A percentile compares a stretch with the other conserved stretches of the same genome.
Conservation (phyloP, 2,329 filamentous ascomycete species). For the Lasiodiplodia gonubiensis region DNA sequence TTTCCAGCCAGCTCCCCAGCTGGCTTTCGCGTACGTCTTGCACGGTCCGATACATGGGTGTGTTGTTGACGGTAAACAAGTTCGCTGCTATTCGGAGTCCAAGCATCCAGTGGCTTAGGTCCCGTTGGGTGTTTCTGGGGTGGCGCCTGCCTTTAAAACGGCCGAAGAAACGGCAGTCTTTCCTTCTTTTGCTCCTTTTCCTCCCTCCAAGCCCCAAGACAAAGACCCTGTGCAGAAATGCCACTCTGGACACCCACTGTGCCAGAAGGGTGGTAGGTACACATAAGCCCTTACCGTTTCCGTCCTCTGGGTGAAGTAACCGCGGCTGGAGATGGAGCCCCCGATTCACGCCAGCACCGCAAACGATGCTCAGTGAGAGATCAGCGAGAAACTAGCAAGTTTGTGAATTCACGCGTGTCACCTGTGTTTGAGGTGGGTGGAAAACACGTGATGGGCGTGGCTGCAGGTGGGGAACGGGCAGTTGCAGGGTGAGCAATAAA, state of each 20-base stretch:
- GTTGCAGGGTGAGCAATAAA: conserved; percentile 5
- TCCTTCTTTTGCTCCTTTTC: neutral
- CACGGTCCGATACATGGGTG: too few species aligned
- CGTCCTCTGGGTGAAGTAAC: neutral
- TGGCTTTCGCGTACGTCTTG: too few species aligned
- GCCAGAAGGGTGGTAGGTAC: neutral
- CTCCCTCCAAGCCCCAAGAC: neutral
- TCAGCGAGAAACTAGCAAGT: neutral
- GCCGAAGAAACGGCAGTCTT: neutral
- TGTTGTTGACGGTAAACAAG: too few species aligned
- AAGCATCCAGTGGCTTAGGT: neutral
- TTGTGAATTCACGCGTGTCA: neutral
- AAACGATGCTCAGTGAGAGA: neutral
- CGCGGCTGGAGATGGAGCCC: neutral
- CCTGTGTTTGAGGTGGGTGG: conserved; percentile 2
- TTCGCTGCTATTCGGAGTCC: neutral
- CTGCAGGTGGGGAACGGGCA: neutral
- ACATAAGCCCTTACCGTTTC: neutral
- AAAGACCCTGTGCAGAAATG: neutral
- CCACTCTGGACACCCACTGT: neutral
- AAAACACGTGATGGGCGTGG: conserved; percentile 24
- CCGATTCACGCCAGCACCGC: too few species aligned
- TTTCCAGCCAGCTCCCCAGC: too few species aligned
- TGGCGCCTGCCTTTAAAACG: neutral
- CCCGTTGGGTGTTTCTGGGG: neutral